phyloP scores from a whole-genome alignment of 495 filamentous ascomycete genomes.

The Aspergillus incahuasiensis region DNA sequence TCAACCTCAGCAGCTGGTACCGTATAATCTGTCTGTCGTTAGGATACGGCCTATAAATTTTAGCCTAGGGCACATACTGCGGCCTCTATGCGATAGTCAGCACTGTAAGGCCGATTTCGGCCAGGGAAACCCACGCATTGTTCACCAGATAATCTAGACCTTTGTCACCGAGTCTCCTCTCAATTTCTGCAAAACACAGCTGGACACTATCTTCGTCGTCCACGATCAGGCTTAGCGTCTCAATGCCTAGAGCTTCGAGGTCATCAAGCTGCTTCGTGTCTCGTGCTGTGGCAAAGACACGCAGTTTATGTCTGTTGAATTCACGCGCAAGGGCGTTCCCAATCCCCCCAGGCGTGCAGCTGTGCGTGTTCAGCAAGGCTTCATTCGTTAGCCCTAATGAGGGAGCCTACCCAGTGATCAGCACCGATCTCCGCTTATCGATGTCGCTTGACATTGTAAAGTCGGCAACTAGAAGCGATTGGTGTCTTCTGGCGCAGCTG shows the following conservation, averaged over 20 bases:
- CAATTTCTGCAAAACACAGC: constrained; percentile 38
- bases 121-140: constrained; percentile 47
- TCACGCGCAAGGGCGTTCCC: constrained; percentile 54
- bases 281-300: constrained; percentile 56
- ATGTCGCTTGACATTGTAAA: neutral
- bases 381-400: neutral
- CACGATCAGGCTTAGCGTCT: constrained; percentile 52
- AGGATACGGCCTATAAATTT: too few species aligned
- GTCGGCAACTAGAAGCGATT: neutral
- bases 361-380: constrained; percentile 13
- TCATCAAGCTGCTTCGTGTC: constrained; percentile 43
- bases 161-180: constrained; percentile 36
- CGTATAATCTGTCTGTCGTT: constrained; percentile 45
- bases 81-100: constrained; percentile 27
- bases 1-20: constrained; percentile 57
- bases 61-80: constrained; percentile 35
- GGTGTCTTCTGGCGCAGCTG: neutral
- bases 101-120: neutral
- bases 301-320: constrained; percentile 47
- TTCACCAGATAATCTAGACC: constrained; percentile 57
- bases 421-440: neutral
- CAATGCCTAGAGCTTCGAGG: constrained; percentile 44
- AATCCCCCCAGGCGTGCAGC: constrained; percentile 55
- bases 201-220: constrained; percentile 44
- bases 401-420: constrained; percentile 1